phyloP scores from a whole-genome alignment of 23 red algal genomes.

The Gracilaria gracilis region DNA sequence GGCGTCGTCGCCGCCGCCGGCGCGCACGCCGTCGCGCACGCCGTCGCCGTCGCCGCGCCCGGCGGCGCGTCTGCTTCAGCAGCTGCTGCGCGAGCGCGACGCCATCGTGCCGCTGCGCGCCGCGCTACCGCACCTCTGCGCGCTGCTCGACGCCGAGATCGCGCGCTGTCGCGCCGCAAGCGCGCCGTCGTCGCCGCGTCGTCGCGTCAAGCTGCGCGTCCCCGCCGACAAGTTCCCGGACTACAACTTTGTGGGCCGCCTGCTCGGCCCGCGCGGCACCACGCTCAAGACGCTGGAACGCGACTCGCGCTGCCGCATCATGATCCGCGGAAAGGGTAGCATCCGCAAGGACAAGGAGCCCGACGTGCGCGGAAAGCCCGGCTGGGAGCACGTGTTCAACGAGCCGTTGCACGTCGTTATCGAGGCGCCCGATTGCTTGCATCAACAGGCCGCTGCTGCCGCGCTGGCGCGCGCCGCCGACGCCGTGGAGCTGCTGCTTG shows the following conservation, averaged over 20 bases:
- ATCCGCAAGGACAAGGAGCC: constrained; percentile 97
- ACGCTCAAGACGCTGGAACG: constrained; percentile 91
- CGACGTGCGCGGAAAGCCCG: constrained; percentile 95
- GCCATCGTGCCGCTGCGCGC: constrained; percentile 38
- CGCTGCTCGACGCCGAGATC: constrained; percentile 51
- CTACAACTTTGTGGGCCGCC: constrained; percentile 97
- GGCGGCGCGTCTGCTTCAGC: neutral
- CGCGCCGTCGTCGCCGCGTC: neutral
- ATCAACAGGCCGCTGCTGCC: constrained; percentile 69
- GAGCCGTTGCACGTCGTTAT: constrained; percentile 95
- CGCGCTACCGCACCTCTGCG: constrained; percentile 36
- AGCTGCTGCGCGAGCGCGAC: constrained; percentile 64
- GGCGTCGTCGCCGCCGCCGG: neutral
- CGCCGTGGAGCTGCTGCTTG: constrained; percentile 87
- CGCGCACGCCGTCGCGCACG: neutral
- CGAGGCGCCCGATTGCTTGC: constrained; percentile 74
- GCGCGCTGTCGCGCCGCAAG: constrained; percentile 1
- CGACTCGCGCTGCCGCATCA: constrained; percentile 93
- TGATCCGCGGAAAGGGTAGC: constrained; percentile 95
- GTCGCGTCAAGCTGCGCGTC: constrained; percentile 70
- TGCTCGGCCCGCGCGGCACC: constrained; percentile 94
- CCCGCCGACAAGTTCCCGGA: constrained; percentile 93
- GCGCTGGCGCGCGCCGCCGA: constrained; percentile 90
- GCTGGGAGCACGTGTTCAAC: constrained; percentile 96
- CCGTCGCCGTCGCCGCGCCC: constrained; percentile 1